A percentile compares a stretch with the other conserved stretches of the same genome.
These are phyloP conservation scores for Gloeophyllum trabeum DNA, from an alignment of 768 basidiomycete genomes.

Conservation along the genomic window DNA sequence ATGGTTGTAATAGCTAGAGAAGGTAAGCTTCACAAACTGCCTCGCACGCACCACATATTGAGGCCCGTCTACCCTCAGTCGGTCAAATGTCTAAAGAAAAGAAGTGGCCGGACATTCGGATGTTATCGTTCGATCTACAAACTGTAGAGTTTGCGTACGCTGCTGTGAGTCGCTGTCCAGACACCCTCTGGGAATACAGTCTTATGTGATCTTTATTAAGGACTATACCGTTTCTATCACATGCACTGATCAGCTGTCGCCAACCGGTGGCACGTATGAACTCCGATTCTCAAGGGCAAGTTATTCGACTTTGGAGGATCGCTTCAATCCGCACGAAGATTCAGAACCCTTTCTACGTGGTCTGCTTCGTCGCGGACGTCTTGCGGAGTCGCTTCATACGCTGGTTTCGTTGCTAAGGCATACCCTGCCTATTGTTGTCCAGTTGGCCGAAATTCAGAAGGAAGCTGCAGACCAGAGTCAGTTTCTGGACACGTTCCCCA, in stretches of 20 bases:
- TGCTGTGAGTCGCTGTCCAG: conserved; percentile 29
- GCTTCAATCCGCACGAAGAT: conserved; percentile 68
- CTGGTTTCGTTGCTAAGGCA: conserved; percentile 62
- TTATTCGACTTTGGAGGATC: conserved; percentile 14
- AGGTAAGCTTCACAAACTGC: conserved; percentile 29
- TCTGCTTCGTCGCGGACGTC: conserved; percentile 56
- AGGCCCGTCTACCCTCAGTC: conserved; percentile 32
- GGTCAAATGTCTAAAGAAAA: conserved; percentile 72
- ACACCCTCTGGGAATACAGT: neutral
- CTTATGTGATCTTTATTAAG: conserved; percentile 19
- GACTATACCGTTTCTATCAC: conserved; percentile 72
- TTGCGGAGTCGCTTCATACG: conserved; percentile 53
- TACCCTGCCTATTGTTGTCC: conserved; percentile 67
- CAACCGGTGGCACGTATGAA: conserved; percentile 59
- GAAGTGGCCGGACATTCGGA: conserved; percentile 63
- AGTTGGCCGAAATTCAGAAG: conserved; percentile 45
- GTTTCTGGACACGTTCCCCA: conserved; percentile 57
- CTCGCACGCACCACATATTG: neutral
- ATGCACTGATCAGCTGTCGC: conserved; percentile 65
- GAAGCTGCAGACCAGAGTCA: conserved; percentile 16
- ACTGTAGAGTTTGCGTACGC: conserved; percentile 87
- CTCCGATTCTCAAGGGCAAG: conserved; percentile 56
- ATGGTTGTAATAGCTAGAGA: conserved; percentile 91
- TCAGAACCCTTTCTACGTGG: conserved; percentile 67
- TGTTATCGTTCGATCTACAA: conserved; percentile 85